Base-by-base conservation (phyloP, 2,329 filamentous ascomycete species). In the Cadophora luteo-olivacea region DNA sequence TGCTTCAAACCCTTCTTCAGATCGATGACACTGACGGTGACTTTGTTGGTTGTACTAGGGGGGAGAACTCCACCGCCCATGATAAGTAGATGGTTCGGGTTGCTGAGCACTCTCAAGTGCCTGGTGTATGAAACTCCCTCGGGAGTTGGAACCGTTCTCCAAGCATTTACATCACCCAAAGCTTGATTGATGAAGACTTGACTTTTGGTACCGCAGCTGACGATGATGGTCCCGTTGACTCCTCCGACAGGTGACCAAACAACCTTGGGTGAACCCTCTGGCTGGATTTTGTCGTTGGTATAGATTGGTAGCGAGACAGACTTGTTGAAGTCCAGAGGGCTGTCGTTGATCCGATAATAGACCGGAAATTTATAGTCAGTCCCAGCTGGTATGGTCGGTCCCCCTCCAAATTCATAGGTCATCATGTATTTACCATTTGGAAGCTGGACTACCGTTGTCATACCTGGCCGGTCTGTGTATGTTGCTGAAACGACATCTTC, bases 401-500 rank as follows among this genome's bases (percentile, higher is more conserved):
- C 75, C 4, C 75, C 75, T 11, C 75, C 76, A 51, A 72, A 77
- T 63, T 92, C 89, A 77, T 91, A 91, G 6, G 84, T 83, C 80
- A 89, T 86, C 74, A 92, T 86, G 78, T 85, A 91, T 74, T 87
- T 73, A 7, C 70, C 86, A 45, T 78, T 78, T 72, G 88, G 81
- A 4, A 92, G 83, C 74, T 83, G 75, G 1, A 85, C 82, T 9
- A 92, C 82, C 0, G 85, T 87, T 1, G 90, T 85, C 90, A 92
- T 92, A 61, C 90, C 90, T 0, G 90, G 90, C 1, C 90, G 86
- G 69, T 84, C 87, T 2, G 84, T 85, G 78, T 91, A 90, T 65
- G 82, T 83, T n/a, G 83, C 79, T 73, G 90, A 89, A 24, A 85
- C 81, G 49, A 90, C 89, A 74, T 92, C 89, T 69, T 89, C 83